Evolutionary conservation across 352 stramenopile species (phyloP), one percentile per base, ranked within the genome.

Genomic region (Globisporangium lucens): DNA sequence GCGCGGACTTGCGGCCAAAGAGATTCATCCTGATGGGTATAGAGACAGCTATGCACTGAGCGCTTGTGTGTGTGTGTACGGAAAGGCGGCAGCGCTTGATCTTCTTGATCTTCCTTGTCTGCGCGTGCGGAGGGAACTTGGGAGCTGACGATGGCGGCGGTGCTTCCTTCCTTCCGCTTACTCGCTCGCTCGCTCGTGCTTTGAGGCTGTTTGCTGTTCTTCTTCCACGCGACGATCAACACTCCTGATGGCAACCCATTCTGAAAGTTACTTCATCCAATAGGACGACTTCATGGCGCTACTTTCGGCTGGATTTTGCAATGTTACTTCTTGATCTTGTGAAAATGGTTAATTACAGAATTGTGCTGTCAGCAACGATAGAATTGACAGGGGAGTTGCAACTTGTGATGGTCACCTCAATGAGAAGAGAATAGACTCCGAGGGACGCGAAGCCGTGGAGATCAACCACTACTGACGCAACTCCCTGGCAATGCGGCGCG

Each of bases 1-100:
- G 66, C 52, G 89, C 77, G 24, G 80, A 75, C 71, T 95, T 95
- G 46, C 87, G 85, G 2, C 89, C 87, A 66, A 97, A 97, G 68
- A 95, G 75, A 69, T 95, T 95, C 89, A 97, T 97, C 24, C 24
- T 24, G 24, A 24, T 24, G 24, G 24, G 24, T 24, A 24, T 24
- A 24, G 24, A 24, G 24, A 24, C 24, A 24, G 24, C 24, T 24
- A 24, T 24, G 24, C 24, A 24, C 24, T 24, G 24, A 24, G 24
- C 24, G 24, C 24, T 24, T 24, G 41, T 8, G 41, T 49, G 17
- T 3, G 41, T n/a, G 35, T 20, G 41, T n/a, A n/a, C 6, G 10
- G 36, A 41, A 13, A 46, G 10, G 38, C 13, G 41, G 8, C 2
- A 10, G 43, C 20, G 43, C 17, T 51, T 22, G 17, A 24, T 22